Percentiles rank a stretch among this genome's conserved stretches.
phyloP scores from a whole-genome alignment of 768 basidiomycete genomes.

The Phanerodontia chrysosporium region DNA sequence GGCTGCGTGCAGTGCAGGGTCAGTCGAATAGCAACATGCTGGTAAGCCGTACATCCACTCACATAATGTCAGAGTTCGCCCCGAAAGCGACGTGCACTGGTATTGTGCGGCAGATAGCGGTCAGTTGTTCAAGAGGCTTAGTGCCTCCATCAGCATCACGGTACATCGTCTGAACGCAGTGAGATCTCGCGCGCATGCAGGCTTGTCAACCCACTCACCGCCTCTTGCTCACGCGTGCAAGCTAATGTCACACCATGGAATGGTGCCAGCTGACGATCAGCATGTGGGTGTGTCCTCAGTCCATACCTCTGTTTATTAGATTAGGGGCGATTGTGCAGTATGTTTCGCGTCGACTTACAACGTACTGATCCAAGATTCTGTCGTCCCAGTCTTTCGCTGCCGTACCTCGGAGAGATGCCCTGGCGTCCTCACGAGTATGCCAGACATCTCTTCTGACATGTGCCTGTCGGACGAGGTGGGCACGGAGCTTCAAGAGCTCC shows the following conservation, averaged over 20 bases:
- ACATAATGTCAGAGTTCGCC: constrained; percentile 50
- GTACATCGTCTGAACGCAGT: constrained; percentile 53
- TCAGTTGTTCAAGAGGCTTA: constrained; percentile 47
- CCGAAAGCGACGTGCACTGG: constrained; percentile 57
- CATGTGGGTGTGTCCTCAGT: constrained; percentile 34
- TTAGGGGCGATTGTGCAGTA: not conserved
- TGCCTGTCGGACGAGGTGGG: constrained; percentile 41
- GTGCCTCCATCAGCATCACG: constrained; percentile 50
- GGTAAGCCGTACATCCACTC: constrained; percentile 14
- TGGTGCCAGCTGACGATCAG: constrained; percentile 21
- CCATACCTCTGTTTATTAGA: constrained; percentile 38
- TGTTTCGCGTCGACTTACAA: constrained; percentile 33
- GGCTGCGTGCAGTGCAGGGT: constrained; percentile 17
- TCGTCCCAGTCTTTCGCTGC: constrained; percentile 44
- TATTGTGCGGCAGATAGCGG: constrained; percentile 32
- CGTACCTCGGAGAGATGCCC: constrained; percentile 30
- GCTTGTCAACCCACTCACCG: constrained; percentile 32
- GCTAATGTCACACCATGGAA: constrained; percentile 45
- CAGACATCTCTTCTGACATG: constrained; percentile 49
- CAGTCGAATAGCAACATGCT: not conserved
- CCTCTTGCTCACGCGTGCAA: constrained; percentile 61
- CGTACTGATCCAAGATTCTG: constrained; percentile 46
- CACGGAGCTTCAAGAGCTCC: constrained; percentile 38
- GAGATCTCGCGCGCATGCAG: not conserved
- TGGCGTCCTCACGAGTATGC: constrained; percentile 42